These are phyloP conservation scores for Penicillium palitans DNA, from an alignment of 2,329 filamentous ascomycete genomes.

Conservation along the genomic window DNA sequence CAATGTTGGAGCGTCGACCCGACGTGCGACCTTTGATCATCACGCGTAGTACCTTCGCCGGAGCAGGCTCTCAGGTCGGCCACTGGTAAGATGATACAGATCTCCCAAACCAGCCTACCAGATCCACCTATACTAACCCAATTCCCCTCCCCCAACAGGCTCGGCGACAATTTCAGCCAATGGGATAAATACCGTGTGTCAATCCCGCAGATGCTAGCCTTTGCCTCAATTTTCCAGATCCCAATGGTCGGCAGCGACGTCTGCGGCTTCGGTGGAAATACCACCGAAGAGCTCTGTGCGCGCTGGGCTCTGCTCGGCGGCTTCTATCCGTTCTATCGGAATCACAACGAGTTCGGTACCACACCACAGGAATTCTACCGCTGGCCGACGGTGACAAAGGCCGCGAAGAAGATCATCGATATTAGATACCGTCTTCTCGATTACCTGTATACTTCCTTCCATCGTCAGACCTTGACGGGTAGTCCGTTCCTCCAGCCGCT, in stretches of 20 bases:
- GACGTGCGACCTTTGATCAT: conserved; percentile 67
- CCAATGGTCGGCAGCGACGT: conserved; percentile 72
- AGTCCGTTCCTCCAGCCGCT: conserved; percentile 67
- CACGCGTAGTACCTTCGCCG: conserved; percentile 73
- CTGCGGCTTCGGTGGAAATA: conserved; percentile 71
- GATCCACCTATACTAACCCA: conserved; percentile 8
- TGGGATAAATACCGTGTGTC: conserved; percentile 62
- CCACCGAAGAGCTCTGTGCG: conserved; percentile 68
- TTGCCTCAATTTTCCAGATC: conserved; percentile 65
- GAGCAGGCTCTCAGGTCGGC: conserved; percentile 61
- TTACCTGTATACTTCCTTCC: conserved; percentile 74
- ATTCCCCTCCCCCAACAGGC: conserved; percentile 34
- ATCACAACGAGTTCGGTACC: conserved; percentile 61
- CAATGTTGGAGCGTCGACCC: conserved; percentile 68
- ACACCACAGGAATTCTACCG: conserved; percentile 72
- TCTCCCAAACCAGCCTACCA: conserved; percentile 35
- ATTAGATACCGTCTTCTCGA: conserved; percentile 76
- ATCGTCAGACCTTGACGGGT: conserved; percentile 61
- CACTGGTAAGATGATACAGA: conserved; percentile 47
- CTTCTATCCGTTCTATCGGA: conserved; percentile 74
- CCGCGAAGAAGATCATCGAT: conserved; percentile 67
- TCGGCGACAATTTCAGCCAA: conserved; percentile 60
- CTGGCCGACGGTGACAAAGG: conserved; percentile 63
- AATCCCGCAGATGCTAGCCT: conserved; percentile 61
- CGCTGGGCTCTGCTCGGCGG: conserved; percentile 75